Base-by-base conservation (phyloP, 352 stramenopile species). In the Pythium dissimile region DNA sequence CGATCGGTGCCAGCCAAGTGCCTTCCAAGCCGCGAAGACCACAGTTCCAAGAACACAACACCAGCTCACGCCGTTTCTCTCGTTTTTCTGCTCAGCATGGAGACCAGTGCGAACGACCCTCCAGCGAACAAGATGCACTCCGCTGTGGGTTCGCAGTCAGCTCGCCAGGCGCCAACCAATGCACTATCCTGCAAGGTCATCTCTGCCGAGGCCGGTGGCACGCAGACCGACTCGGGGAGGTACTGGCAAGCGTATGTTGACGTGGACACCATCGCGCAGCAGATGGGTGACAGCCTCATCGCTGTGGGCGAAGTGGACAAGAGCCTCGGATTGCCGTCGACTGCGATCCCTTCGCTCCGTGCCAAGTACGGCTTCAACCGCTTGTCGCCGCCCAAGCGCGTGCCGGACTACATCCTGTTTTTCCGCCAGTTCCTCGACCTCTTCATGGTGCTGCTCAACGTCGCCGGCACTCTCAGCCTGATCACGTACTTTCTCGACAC, bases 341-440 rank as follows among this genome's bases (percentile, higher is more conserved):
- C 18, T 0, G 32, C 59, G 8, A 49, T 79, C 26, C 49, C 62
- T 13, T 41, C 62, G n/a, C 31, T 66, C 9, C 49, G 49, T 12
- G 37, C 21, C 1, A 48, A n/a, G 15, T 77, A 54, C 28, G 72
- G 72, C 0, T 71, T 64, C 34, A 80, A 80, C 51, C 63, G 66
- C 9, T 37, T 80, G 13, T 67, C 72, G 11, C 72, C 69, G 9
- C 69, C 72, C 4, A 60, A 67, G 38, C 51, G 50, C 16, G 48
- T 72, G 8, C 69, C 71, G 9, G 59, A 71, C 62, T 75, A 62
- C 27, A 56, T 76, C 10, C 38, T 80, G 13, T 77, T 80, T 48
- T 34, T 77, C 16, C 61, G 71, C 45, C 68, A 80, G 56, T 77
- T 80, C 56, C 65, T 77, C 49, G 67, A 77, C 61, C 64, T 77